Evolutionary conservation across 768 basidiomycete genomes (phyloP).

Genomic region (Serendipita vermifera): DNA sequence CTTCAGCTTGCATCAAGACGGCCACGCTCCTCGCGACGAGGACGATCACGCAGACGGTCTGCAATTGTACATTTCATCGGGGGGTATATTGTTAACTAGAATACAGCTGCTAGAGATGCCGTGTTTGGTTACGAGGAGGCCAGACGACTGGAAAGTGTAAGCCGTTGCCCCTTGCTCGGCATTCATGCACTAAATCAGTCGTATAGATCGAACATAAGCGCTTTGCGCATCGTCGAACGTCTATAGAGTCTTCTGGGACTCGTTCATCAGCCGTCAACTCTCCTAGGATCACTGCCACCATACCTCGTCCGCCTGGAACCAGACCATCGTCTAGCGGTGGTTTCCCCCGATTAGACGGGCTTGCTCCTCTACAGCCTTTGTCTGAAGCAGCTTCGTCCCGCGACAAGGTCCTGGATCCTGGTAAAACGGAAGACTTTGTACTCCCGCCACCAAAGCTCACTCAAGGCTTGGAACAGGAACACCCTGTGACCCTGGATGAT

Average conservation of each 20-base stretch:
- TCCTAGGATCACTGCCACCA: neutral
- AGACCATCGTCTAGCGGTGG: neutral
- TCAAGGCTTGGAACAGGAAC: neutral
- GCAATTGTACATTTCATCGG: too few species aligned
- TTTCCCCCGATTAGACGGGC: neutral
- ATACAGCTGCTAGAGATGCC: neutral
- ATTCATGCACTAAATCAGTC: neutral
- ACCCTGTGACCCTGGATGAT: conserved; percentile 10
- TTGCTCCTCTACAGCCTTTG: neutral
- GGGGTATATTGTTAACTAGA: too few species aligned
- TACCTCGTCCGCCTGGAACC: neutral
- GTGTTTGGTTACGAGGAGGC: conserved; percentile 7
- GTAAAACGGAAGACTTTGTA: neutral
- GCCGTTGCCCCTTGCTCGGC: too few species aligned
- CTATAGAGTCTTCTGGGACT: neutral
- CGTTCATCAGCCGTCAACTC: neutral
- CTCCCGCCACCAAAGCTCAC: neutral
- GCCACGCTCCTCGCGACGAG: too few species aligned
- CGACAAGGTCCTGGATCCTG: neutral
- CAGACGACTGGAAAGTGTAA: conserved; percentile 2
- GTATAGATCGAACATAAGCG: neutral
- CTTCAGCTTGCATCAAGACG: too few species aligned
- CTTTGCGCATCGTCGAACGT: neutral
- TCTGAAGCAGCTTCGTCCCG: neutral
- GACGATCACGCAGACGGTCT: too few species aligned